Evolutionary conservation across 345 rosid genomes (phyloP).

Genomic region (Limnanthes douglasii): DNA sequence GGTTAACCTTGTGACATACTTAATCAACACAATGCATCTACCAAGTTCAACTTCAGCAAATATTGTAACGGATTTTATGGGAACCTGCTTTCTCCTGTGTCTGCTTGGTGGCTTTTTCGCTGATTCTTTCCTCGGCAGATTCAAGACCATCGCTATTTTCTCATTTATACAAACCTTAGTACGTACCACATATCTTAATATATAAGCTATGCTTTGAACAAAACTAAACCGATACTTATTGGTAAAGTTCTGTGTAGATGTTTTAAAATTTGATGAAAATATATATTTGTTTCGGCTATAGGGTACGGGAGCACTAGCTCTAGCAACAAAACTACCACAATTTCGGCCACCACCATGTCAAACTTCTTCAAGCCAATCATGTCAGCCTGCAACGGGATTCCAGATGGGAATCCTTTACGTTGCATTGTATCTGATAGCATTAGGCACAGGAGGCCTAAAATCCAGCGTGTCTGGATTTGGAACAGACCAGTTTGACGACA

Average conservation of each 20-base stretch:
- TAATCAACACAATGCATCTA: conserved; percentile 48
- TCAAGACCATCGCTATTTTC: conserved; percentile 56
- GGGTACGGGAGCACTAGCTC: conserved; percentile 65
- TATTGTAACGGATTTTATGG: conserved; percentile 51
- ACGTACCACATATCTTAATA: conserved; percentile 4
- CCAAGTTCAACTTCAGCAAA: conserved; percentile 56
- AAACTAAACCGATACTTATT: not conserved
- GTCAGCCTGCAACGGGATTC: conserved; percentile 35
- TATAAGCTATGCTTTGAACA: not conserved
- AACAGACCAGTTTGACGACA: conserved; percentile 55
- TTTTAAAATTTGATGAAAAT: not conserved
- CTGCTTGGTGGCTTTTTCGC: conserved; percentile 64
- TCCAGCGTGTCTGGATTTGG: conserved; percentile 64
- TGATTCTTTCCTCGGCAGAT: conserved; percentile 58
- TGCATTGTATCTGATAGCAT: conserved; percentile 32
- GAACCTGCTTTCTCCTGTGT: conserved; percentile 52
- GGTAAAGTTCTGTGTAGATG: not conserved
- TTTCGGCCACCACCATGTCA: conserved; percentile 57
- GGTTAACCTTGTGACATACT: conserved; percentile 62
- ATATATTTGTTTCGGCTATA: conserved; percentile 2
- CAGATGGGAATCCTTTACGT: conserved; percentile 67
- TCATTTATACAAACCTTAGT: conserved; percentile 47
- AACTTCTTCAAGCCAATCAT: conserved; percentile 14
- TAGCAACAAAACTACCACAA: conserved; percentile 38
- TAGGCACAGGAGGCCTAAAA: conserved; percentile 69